These are phyloP conservation scores for Penicillium goetzii DNA, from an alignment of 495 filamentous ascomycete genomes.

Conservation along the genomic window DNA sequence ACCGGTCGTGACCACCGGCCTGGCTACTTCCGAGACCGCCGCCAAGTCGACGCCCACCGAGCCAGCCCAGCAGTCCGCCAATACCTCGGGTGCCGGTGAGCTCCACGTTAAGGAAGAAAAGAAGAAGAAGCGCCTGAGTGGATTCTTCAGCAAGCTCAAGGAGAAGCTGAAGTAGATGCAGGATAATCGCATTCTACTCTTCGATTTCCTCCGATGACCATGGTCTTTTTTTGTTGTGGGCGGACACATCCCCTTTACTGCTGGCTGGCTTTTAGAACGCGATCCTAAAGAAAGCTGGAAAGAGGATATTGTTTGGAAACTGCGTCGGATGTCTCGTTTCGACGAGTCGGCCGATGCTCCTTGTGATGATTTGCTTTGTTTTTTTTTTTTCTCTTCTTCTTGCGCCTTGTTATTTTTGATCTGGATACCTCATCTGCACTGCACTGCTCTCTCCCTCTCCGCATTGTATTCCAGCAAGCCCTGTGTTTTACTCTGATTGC, in stretches of 20 bases:
- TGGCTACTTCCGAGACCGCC: conserved; percentile 25
- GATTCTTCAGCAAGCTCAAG: conserved; percentile 55
- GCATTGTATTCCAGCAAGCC: conserved; percentile 36
- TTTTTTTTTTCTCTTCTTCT: conserved; percentile 20
- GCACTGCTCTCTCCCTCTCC: conserved; percentile 12
- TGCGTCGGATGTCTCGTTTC: not conserved
- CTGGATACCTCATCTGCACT: conserved; percentile 39
- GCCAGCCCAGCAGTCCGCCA: conserved; percentile 20
- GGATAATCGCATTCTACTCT: not conserved
- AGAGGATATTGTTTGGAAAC: not conserved
- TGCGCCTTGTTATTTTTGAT: conserved; percentile 22
- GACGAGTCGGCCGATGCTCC: not conserved
- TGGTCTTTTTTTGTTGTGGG: not conserved
- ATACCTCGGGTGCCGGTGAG: conserved; percentile 23
- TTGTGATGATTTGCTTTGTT: conserved; percentile 5
- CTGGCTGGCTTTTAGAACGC: conserved; percentile 2
- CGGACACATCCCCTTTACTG: not conserved
- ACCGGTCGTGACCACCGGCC: conserved; percentile 45
- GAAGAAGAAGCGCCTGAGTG: conserved; percentile 52
- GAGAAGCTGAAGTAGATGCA: conserved; percentile 49
- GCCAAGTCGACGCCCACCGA: conserved; percentile 22
- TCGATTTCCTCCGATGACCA: not conserved
- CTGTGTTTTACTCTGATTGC: not conserved
- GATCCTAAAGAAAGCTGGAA: not conserved
- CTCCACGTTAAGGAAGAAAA: conserved; percentile 46